Evolutionary conservation across 495 filamentous ascomycete species (phyloP), one percentile per base, ranked within the genome.

Genomic region (Hypoxylon perforatum): DNA sequence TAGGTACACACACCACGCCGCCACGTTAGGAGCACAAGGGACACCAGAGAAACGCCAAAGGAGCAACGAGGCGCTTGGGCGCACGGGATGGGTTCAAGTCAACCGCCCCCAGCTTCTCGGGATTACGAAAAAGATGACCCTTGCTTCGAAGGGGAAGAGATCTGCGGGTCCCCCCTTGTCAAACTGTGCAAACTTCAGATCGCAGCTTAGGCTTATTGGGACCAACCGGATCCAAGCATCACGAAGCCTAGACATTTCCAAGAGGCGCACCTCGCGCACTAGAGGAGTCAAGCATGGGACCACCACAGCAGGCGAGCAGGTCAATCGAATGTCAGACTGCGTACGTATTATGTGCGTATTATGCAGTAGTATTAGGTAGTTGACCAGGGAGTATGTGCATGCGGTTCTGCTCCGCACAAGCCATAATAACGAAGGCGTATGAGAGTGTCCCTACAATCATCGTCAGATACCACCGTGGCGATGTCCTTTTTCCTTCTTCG

Each of bases 131-230:
- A 49, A 63, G 47, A 51, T 38, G 59, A 42, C 65, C 65, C 59
- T 69, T 63, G 65, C 59, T 63, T 63, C 11, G 49, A 63, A 38
- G 50, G 65, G 59, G 55, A 69, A 63, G 55, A 63, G 65, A 69
- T 69, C 65, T 63, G 60, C 65, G 52, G 11, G n/a, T n/a, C n/a
- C n/a, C 60, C 54, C 60, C 15, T 69, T 69, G 55, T 55, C 60
- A 55, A 59, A 63, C 65, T 19, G 48, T 55, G 48, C 60, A 69
- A 60, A 69, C 60, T 69, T 64, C 65, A 63, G 65, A 69, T 69
- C 60, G 65, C 59, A 63, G 38, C 49, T 61, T 57, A 5, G 6
- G 50, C 3, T 28, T 46, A 50, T 69, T 69, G 60, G 60, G 65
- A 69, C 65, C 60, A 63, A 63, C 65, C 60, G 55, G 65, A 69